Percentiles rank a stretch among this genome's conserved stretches.
Evolutionary conservation across 2,329 filamentous ascomycete species (phyloP).

Genomic region (Trichoderma semiorbis): DNA sequence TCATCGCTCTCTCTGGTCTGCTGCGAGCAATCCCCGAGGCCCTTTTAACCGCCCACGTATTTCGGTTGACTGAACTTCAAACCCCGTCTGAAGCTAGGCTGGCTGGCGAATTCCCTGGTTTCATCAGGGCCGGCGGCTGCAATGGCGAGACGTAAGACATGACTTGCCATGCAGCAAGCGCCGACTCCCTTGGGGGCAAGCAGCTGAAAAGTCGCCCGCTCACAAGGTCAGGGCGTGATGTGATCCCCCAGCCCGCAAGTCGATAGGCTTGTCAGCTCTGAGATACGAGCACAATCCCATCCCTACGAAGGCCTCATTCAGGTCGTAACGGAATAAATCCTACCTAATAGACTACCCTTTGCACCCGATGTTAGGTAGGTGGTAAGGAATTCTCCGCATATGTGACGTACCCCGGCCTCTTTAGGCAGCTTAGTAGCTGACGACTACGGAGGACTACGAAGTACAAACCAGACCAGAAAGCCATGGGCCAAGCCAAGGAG

Average conservation of each 20-base stretch:
- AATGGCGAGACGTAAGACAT: conserved; percentile 10
- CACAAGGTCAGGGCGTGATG: not conserved
- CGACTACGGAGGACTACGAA: not conserved
- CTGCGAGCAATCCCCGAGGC: not conserved
- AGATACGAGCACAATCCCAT: not conserved
- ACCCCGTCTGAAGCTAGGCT: not conserved
- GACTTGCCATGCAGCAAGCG: not conserved
- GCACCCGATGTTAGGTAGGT: not conserved
- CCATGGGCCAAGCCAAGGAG: not conserved
- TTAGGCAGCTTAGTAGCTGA: not conserved
- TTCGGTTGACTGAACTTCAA: not conserved
- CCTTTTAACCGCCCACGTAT: not conserved
- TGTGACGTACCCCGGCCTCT: not conserved
- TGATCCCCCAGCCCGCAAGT: not conserved
- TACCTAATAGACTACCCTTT: not conserved
- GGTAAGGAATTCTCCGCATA: not conserved
- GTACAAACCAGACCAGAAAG: not conserved
- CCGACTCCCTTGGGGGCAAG: not conserved
- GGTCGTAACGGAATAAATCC: not conserved
- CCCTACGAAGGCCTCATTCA: not conserved
- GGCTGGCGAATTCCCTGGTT: not conserved
- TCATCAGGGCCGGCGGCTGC: not conserved
- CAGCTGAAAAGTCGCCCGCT: conserved; percentile 4
- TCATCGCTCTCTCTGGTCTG: not conserved
- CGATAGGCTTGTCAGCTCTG: not conserved